Conservation (phyloP, 2,329 filamentous ascomycete genomes). For the Trichothecium sympodiale region DNA sequence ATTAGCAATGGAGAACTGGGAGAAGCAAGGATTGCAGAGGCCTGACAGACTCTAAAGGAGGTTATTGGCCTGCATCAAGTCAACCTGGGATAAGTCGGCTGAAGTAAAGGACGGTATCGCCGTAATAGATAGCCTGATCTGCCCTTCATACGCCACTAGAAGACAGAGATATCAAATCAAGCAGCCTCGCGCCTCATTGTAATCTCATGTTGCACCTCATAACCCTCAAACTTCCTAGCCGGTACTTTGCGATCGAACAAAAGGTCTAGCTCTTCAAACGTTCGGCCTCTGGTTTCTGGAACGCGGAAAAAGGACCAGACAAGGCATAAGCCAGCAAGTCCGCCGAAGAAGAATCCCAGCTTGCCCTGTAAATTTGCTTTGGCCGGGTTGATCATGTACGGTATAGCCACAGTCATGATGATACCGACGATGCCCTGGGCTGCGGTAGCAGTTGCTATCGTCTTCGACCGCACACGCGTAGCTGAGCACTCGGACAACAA, state of each 20-base stretch:
- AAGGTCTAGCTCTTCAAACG: constrained; percentile 20
- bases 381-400: constrained; percentile 20
- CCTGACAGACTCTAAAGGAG: too few relatives aligned
- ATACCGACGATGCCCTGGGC: constrained; percentile 10
- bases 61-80: too few relatives aligned
- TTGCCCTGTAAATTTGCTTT: constrained; percentile 20
- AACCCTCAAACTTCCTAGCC: constrained; percentile 19
- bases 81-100: too few relatives aligned
- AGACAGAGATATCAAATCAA: too few relatives aligned
- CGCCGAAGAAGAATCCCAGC: constrained; percentile 19
- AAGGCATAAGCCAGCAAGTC: constrained; percentile 11
- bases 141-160: too few relatives aligned
- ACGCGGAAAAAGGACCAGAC: constrained; percentile 17
- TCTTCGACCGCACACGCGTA: constrained; percentile 19
- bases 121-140: too few relatives aligned
- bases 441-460: constrained; percentile 11
- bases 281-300: constrained; percentile 16
- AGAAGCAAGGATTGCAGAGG: background rate
- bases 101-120: too few relatives aligned
- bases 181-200: too few relatives aligned
- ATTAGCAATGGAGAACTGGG: background rate
- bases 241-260: constrained; percentile 15
- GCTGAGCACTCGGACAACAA: constrained; percentile 27
- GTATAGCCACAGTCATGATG: constrained; percentile 14
- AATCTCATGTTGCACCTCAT: too few relatives aligned